These are phyloP conservation scores for Cercophora newfieldiana DNA, from an alignment of 495 filamentous ascomycete genomes.

Conservation along the genomic window DNA sequence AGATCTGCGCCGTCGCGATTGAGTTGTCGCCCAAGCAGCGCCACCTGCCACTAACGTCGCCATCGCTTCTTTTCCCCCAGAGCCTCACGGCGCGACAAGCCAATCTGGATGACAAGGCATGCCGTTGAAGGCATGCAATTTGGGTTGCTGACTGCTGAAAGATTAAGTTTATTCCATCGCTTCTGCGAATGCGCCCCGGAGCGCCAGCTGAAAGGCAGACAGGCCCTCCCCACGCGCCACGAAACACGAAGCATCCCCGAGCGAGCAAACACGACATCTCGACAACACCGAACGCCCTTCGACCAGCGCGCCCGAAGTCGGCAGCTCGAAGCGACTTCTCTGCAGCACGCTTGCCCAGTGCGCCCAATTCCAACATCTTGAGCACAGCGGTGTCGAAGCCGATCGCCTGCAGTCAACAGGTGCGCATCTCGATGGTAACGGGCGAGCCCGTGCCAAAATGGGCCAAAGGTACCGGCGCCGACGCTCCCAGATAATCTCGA, in stretches of 20 bases:
- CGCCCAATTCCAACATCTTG: conserved; percentile 12
- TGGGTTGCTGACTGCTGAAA: no score
- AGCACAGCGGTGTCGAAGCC: conserved; percentile 19
- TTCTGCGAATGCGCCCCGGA: no score
- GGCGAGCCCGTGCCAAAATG: conserved; percentile 24
- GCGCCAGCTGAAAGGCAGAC: no score
- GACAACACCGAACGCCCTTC: no score
- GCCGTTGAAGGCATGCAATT: no score
- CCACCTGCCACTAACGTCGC: conserved; percentile 1
- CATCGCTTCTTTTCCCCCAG: neutral
- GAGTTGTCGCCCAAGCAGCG: neutral
- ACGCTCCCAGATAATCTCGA: neutral
- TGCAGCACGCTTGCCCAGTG: neutral
- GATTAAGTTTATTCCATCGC: no score
- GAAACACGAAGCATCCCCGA: no score
- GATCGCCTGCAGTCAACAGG: conserved; percentile 20
- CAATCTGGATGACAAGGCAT: neutral
- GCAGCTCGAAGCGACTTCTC: neutral
- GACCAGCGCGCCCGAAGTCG: no score
- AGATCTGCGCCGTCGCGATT: neutral
- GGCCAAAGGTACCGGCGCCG: neutral
- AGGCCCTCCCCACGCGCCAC: no score
- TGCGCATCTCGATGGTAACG: conserved; percentile 26
- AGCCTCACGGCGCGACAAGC: neutral
- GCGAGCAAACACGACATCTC: no score